Base-by-base conservation (phyloP, 2,329 filamentous ascomycete species). In the Apiospora phragmitis region DNA sequence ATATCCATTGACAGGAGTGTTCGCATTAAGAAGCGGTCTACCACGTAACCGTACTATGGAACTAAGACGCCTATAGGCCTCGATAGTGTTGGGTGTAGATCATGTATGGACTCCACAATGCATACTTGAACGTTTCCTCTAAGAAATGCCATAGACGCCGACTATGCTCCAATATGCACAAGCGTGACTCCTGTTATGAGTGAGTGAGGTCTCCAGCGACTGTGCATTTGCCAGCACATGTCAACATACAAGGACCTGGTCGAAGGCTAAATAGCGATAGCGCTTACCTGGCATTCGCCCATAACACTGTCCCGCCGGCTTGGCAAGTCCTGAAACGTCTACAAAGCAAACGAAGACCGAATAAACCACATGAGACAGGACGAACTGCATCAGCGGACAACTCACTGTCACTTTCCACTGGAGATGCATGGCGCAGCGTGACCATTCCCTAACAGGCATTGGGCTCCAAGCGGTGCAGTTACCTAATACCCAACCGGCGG, bases 381-480 rank as follows among this genome's bases (percentile, higher is more conserved):
- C 51, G 51, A 59, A 59, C 29, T 59, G 51, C 51, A 59, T 35
- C 51, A 59, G 21, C 51, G 29, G 47, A 59, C 51, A 59, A 59
- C 51, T 35, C 51, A 32, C 51, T 59, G 32, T 59, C 26, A 32
- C 51, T 59, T 59, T 59, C 26, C 51, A 59, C 51, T 59, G 49
- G 21, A 59, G 26, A 21, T 32, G 26, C 29, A 59, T 59, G 29
- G 51, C 9, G 32, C 16, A 59, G 51, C 51, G 51, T 29, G 51
- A 21, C 32, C 55, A 62, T 62, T 62, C 55, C 55, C 18, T 38
- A 62, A 62, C 32, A 9, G 55, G 55, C 32, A 35, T 62, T 62
- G 55, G 55, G 55, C 55, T 62, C 32, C 55, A 62, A 62, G 21
- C 21, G 9, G 43, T 47, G 43, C 49, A 32, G 24, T 43, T 18